Percentiles rank a stretch among this genome's conserved stretches.
Evolutionary conservation across 2,329 filamentous ascomycete species (phyloP).

Genomic region (Pezicula neosporulosa): DNA sequence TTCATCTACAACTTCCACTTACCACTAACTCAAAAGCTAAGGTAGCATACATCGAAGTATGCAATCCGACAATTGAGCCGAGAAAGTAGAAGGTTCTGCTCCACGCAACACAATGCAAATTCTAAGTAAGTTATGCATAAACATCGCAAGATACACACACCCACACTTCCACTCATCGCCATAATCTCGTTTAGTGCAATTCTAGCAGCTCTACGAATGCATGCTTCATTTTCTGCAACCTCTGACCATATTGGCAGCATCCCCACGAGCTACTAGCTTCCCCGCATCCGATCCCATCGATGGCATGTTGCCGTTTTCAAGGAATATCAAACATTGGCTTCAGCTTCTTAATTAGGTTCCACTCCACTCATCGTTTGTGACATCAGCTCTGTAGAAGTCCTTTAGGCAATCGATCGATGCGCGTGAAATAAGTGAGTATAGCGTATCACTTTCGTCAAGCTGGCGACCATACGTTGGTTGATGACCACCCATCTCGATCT

Average conservation of each 20-base stretch:
- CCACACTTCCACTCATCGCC: no score
- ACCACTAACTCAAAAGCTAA: no score
- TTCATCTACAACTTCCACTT: no score
- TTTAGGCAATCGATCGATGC: conserved; percentile 92
- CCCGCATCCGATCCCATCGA: background rate
- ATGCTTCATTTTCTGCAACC: background rate
- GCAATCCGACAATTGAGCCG: no score
- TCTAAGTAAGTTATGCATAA: no score
- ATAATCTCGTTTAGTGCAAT: no score
- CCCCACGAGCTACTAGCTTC: background rate
- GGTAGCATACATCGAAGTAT: no score
- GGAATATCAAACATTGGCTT: conserved; percentile 89
- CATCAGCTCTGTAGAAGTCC: conserved; percentile 87
- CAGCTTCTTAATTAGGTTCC: conserved; percentile 90
- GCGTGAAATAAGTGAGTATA: conserved; percentile 87
- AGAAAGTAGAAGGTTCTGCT: no score
- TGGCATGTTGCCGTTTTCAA: conserved; percentile 1
- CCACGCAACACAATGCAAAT: no score
- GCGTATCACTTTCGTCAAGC: conserved; percentile 81
- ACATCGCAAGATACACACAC: no score
- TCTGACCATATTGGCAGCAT: background rate
- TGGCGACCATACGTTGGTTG: conserved; percentile 95
- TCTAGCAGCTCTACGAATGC: no score
- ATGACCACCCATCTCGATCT: conserved; percentile 89
- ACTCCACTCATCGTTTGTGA: conserved; percentile 93